phyloP scores from a whole-genome alignment of 2,329 filamentous ascomycete species.

The Fonsecaea nubica region DNA sequence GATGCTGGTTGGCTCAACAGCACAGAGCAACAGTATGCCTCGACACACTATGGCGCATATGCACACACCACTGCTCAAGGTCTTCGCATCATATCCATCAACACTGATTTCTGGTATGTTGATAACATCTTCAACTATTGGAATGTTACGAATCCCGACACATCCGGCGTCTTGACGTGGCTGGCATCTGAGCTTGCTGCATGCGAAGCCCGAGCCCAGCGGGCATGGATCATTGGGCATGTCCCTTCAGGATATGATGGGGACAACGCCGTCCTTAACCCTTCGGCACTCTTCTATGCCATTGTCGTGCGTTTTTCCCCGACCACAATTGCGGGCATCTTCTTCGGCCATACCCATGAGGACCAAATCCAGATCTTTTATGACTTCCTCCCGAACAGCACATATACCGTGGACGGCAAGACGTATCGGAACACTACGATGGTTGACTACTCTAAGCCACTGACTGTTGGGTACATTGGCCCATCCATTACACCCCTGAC shows the following conservation, averaged over 20 bases:
- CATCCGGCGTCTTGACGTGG: constrained; percentile 3
- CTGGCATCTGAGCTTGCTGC: not conserved
- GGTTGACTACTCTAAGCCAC: constrained; percentile 11
- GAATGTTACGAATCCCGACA: constrained; percentile 12
- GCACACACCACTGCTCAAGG: constrained; percentile 6
- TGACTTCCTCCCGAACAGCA: constrained; percentile 15
- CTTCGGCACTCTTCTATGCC: constrained; percentile 2
- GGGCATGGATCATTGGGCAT: constrained; percentile 11
- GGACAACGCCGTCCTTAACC: constrained; percentile 2
- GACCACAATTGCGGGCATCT: constrained; percentile 7
- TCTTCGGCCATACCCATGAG: constrained; percentile 15
- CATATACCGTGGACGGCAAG: constrained; percentile 1
- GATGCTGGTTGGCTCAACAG: constrained; percentile 8
- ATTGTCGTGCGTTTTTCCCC: constrained; percentile 10
- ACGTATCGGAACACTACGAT: constrained; percentile 11
- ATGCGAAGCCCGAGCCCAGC: constrained; percentile 4
- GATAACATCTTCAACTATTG: constrained; percentile 14
- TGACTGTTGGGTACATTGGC: constrained; percentile 7
- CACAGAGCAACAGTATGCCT: constrained; percentile 4
- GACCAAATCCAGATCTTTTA: constrained; percentile 11
- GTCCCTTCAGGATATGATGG: constrained; percentile 10
- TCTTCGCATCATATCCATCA: constrained; percentile 12
- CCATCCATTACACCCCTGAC: constrained; percentile 10
- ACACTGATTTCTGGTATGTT: constrained; percentile 12
- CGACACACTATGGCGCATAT: constrained; percentile 12